phyloP scores from a whole-genome alignment of 1,139 yeast species.

The Martiniozyma asiatica region DNA sequence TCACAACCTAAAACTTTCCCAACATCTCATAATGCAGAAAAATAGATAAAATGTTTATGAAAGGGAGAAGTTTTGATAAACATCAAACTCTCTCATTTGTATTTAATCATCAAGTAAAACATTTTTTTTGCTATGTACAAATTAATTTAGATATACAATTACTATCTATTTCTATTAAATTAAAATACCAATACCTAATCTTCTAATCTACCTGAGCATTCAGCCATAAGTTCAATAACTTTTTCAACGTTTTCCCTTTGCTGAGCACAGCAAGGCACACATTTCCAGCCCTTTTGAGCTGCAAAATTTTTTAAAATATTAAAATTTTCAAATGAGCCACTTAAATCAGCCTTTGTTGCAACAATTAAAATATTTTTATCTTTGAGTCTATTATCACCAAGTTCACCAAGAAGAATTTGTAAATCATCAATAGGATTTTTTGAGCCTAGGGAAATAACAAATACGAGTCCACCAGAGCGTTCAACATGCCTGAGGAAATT shows the following conservation, averaged over 20 bases:
- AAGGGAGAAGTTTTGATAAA: too few species aligned
- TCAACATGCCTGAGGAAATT: constrained; percentile 89
- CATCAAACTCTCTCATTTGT: too few species aligned
- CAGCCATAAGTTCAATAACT: constrained; percentile 62
- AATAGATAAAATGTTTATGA: too few species aligned
- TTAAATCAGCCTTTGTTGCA: constrained; percentile 85
- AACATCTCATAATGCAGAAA: too few species aligned
- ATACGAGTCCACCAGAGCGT: constrained; percentile 78
- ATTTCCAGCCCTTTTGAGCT: constrained; percentile 40
- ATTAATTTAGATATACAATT: too few species aligned
- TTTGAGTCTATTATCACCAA: constrained; percentile 50
- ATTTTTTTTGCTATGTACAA: too few species aligned
- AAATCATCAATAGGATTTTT: constrained; percentile 55
- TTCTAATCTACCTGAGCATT: constrained; percentile 28
- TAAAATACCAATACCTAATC: too few species aligned
- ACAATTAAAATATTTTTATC: constrained; percentile 59
- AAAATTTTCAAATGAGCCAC: constrained; percentile 36
- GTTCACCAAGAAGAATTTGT: constrained; percentile 47
- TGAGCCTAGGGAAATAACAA: constrained; percentile 68
- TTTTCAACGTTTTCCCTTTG: constrained; percentile 59
- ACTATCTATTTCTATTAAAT: too few species aligned
- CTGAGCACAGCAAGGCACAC: constrained; percentile 77
- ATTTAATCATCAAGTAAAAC: too few species aligned
- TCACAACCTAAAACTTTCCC: too few species aligned
- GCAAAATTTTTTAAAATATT: constrained; percentile 31